Base-by-base conservation (phyloP, 2,329 filamentous ascomycete species). In the Penicillium sp. region DNA sequence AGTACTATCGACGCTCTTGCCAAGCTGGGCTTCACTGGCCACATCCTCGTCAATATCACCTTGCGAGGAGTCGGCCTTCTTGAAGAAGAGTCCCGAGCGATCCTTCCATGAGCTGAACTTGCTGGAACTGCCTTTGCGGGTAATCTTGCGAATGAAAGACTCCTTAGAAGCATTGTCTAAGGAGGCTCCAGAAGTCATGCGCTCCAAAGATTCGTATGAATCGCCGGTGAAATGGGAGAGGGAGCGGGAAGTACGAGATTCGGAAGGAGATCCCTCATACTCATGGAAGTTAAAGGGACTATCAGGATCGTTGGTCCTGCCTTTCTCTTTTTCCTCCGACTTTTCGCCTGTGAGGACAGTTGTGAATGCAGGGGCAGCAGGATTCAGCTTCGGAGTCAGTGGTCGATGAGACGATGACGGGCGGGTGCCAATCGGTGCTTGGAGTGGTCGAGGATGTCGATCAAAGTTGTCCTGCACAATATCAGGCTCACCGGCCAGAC, bases 321-420 rank as follows among this genome's bases (percentile, higher is more conserved):
- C 59, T 49, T 66, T 69, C 29, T 69, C 67, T 41, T 66, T 71
- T 45, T 73, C 75, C 72, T 74, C 75, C 72, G 72, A 71, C 42
- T 69, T 73, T 58, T 70, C 72, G 60, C 83, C 55, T 13, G 54
- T 81, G 50, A 93, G 81, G 31, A 84, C 80, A 9, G 80, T 84
- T 70, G 87, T 92, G 66, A 97, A 97, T 0, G 87, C 88, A 8
- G 91, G 91, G 0, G 92, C 93, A 6, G 88, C 82, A 7, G 93
- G 93, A 62, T 99, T 97, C 25, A 97, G 78, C 59, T 80, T 78
- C 39, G 82, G 61, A 70, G 84, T 75, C 34, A 76, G 64, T 44
- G 71, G 72, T 68, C 83, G 69, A 64, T 84, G 74, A 62, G 77
- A 75, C 39, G 76, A 75, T 62, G 79, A 67, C 67, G 87, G 89